phyloP scores from a whole-genome alignment of 495 filamentous ascomycete genomes.

The Penicillium lagena region DNA sequence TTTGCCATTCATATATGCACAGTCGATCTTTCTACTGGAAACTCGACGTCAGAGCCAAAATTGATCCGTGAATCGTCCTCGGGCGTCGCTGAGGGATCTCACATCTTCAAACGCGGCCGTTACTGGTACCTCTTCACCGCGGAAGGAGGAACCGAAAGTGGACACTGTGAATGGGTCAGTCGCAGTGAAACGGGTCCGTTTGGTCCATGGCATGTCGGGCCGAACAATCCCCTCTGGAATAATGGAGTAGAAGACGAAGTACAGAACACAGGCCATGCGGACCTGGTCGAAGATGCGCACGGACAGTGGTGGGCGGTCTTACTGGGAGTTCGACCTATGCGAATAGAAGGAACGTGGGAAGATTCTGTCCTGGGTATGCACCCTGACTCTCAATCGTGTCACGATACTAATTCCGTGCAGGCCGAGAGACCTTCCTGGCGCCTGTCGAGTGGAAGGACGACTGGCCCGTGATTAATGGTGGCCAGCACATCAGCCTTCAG shows the following conservation, averaged over 20 bases:
- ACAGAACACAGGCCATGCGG: constrained; percentile 37
- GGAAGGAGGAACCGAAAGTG: constrained; percentile 56
- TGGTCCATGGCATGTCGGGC: constrained; percentile 49
- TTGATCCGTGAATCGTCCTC: constrained; percentile 51
- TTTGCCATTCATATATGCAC: constrained; percentile 36
- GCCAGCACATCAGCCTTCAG: constrained; percentile 33
- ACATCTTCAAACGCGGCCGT: constrained; percentile 56
- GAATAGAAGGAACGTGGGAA: constrained; percentile 19
- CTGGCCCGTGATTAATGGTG: constrained; percentile 42
- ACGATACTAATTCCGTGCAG: constrained; percentile 8
- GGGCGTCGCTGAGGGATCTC: constrained; percentile 55
- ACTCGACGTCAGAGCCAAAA: constrained; percentile 26
- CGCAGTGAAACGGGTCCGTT: constrained; percentile 32
- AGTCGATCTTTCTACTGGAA: constrained; percentile 29
- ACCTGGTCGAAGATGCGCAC: constrained; percentile 37
- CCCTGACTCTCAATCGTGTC: background rate
- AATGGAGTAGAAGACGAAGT: constrained; percentile 29
- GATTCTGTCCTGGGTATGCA: constrained; percentile 32
- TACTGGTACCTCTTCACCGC: constrained; percentile 66
- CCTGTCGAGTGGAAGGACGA: constrained; percentile 39
- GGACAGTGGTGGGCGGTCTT: constrained; percentile 42
- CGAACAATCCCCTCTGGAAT: constrained; percentile 31
- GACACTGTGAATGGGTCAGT: constrained; percentile 44
- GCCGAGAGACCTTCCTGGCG: constrained; percentile 41
- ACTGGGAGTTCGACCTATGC: constrained; percentile 35